Evolutionary conservation across 345 rosid genomes (phyloP), one percentile per base, ranked within the genome.

Genomic region (Eucalyptus shirleyi): DNA sequence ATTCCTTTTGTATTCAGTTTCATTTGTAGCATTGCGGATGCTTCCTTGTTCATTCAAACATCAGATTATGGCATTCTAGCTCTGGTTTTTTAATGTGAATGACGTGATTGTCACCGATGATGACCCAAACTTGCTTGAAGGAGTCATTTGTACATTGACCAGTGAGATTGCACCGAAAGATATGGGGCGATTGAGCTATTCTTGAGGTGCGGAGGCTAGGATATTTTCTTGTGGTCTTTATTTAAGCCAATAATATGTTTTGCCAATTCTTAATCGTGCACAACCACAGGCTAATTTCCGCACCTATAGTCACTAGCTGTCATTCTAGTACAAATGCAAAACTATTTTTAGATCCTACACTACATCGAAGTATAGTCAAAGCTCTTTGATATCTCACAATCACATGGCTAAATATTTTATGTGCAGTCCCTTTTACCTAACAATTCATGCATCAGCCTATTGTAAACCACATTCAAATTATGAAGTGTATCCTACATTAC

Each of bases 341-440:
- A 26, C 16, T 60, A 6, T 28, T 60, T 60, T 60, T 60, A 0
- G 67, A 60, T 28, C 17, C 17, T 28, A 60, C 16, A 6, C 8
- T 60, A 12, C 0, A 60, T 60, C 67, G 32, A 60, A 3, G 32
- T 60, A 18, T 0, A 51, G 23, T 51, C 0, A 28, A 7, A 60
- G n/a, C 7, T 28, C 67, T 60, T 60, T 30, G 4, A 12, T 60
- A 60, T 62, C 37, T 62, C 72, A 62, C 72, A 14, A 62, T 62
- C 34, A 13, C 18, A 62, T 8, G 72, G 34, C 18, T 1, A 30
- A 0, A 7, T 62, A 62, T 62, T 62, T 12, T 12, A 6, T 12
- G 0, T 30, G 34, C 34, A 62, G 18, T 62, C 72, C 16, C 16
- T 62, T 62, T 62, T 62, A 0, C n/a, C 15, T 30, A 9, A 7